Base-by-base conservation (phyloP, 140 eudicot species). In the Ambrosia hybrid region DNA sequence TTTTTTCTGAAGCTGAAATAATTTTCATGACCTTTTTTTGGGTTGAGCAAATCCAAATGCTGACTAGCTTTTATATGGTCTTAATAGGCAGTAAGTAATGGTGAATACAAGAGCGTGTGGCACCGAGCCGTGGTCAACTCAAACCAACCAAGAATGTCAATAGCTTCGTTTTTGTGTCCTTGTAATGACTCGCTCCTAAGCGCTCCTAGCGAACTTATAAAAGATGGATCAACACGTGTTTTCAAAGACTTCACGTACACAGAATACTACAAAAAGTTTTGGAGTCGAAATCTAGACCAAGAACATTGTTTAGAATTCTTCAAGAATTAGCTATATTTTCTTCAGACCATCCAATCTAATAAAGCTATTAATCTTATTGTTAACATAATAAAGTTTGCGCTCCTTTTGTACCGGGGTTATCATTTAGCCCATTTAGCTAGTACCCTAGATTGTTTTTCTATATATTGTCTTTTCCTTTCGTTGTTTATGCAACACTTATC, bases 141-240 rank as follows among this genome's bases (percentile, higher is more conserved):
- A 0, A 75, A 87, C 30, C 78, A 76, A 51, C 71, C 93, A 16
- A 87, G 98, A 79, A 77, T 92, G 80, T 92, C 98, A 2, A 67
- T 92, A 30, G 98, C 98, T 58, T 83, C 96, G 3, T 92, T 92
- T 81, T 82, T 92, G 3, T 89, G 96, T 74, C 98, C 96, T 0
- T 63, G 69, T n/a, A 80, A 87, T 33, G 72, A 64, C 51, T 77
- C 98, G 16, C 16, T 82, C 21, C 87, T 92, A 34, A 87, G 84
- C 62, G 89, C 93, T 10, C 96, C 98, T 2, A 59, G 63, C 15
- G 76, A 73, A 16, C 91, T 92, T 2, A 70, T 65, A 3, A 63
- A 62, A 3, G 84, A 82, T 14, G 95, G 87, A 73, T 74, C 89
- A 0, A 65, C 48, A 8, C 79, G 89, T 0, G 78, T 87, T 36